phyloP scores from a whole-genome alignment of 2,329 filamentous ascomycete species.

The Fusarium begoniae region DNA sequence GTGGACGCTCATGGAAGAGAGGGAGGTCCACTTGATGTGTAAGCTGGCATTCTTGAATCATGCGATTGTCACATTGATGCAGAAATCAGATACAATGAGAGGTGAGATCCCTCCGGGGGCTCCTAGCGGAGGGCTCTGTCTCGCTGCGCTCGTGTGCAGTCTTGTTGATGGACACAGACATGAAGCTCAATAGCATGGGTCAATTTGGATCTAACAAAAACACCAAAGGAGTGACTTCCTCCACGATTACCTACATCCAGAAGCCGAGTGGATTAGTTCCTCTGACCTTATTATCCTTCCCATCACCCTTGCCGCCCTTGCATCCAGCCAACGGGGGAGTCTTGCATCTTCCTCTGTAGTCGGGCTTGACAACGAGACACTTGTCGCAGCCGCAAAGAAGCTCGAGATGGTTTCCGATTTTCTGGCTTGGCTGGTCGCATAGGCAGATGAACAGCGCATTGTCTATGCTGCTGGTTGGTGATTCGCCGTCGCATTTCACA shows the following conservation, averaged over 20 bases:
- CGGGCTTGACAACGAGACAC: conserved; percentile 51
- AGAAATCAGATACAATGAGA: no score
- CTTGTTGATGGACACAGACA: background rate
- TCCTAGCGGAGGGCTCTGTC: background rate
- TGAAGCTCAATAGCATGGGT: background rate
- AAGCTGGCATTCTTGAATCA: background rate
- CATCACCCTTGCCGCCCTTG: background rate
- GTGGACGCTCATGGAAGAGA: conserved; percentile 10
- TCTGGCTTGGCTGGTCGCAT: conserved; percentile 46
- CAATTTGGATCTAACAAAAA: conserved; percentile 10
- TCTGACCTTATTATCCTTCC: background rate
- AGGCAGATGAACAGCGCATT: conserved; percentile 52
- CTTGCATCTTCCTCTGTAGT: conserved; percentile 52
- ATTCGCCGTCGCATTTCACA: conserved; percentile 45
- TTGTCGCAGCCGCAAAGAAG: conserved; percentile 53
- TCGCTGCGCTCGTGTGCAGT: background rate
- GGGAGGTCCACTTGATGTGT: background rate
- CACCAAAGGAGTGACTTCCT: conserved; percentile 4
- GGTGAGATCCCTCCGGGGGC: background rate
- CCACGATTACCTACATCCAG: conserved; percentile 18
- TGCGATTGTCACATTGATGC: background rate
- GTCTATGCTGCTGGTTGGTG: conserved; percentile 45
- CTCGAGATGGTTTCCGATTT: conserved; percentile 48
- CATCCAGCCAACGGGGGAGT: conserved; percentile 46
- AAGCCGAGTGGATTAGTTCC: conserved; percentile 11